Base-by-base conservation (phyloP, 257 asterid species). In the Forsythia suspensa region DNA sequence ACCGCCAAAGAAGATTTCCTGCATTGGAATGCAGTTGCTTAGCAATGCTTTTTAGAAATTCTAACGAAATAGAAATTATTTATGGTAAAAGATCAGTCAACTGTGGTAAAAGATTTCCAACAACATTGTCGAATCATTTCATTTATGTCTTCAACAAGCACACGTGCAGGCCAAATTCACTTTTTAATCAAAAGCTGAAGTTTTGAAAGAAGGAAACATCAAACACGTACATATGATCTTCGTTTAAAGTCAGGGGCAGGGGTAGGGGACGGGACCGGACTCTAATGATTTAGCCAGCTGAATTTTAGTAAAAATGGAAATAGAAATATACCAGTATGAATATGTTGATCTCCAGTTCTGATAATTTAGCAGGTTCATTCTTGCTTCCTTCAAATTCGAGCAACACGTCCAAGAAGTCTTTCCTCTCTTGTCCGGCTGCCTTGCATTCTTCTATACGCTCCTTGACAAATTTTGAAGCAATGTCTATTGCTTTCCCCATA, bases 381-480 rank as follows among this genome's bases (percentile, higher is more conserved):
- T 83, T 80, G 46, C 80, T 78, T 46, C 87, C 89, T 40, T 89
- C 84, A 57, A 48, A 85, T 10, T 88, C 88, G 59, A 89, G 75
- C 84, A 90, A 6, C 61, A 87, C 92, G 18, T 92, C 92, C 73
- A 92, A 84, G 75, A 88, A 91, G 72, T 90, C 94, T 1, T 69
- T 77, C 10, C 70, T 79, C 8, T 57, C 61, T 6, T 51, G 86
- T 20, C 73, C 81, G 12, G 61, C 44, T 0, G 69, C 46, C 4
- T 73, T 72, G 16, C 76, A 55, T 24, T 77, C 72, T 11, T 72
- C 18, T 0, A 82, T 83, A 55, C 90, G 71, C 69, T 90, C 89
- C 82, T 80, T 81, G 6, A 87, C 91, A 18, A 86, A 80, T 6
- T 40, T 79, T 1, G 93, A 79, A 12, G 80, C 88, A 39, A 89